Evolutionary conservation across 768 basidiomycete species (phyloP), one percentile per base, ranked within the genome.

Genomic region (Phaffia australis): DNA sequence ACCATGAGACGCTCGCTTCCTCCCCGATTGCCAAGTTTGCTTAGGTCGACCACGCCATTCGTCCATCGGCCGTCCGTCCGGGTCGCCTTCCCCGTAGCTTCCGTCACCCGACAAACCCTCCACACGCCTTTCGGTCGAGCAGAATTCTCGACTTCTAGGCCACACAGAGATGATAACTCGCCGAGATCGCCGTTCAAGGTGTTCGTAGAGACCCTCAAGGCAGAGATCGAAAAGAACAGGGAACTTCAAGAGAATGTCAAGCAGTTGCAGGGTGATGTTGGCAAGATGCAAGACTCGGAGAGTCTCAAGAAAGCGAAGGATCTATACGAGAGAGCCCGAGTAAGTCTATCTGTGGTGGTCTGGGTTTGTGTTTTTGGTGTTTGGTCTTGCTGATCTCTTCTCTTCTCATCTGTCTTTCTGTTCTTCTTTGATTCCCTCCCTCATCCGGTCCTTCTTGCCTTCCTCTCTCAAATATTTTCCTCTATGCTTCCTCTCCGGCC

Each of bases 191-290:
- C 95, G 0, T 97, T 95, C 74, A 87, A 89, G 76, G 91, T 91
- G 1, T 99, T 99, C 71, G 91, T 97, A 9, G 88, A 98, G 46
- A 91, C 93, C 23, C 80, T 99, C 55, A 84, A 83, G 71, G 92
- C 95, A 62, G 95, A 99, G 78, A 78, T 99, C 55, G 81, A 84
- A 75, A 98, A 97, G 81, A 94, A 89, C 74, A 79, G 91, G 70
- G 93, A 94, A 75, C 81, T 95, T 59, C 90, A 94, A 79, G 93
- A 98, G 46, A 94, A 94, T 77, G 87, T 97, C 57, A 93, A 92
- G 79, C 90, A 95, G 78, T 81, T 99, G 21, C 90, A 94, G 78
- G 95, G 95, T 69, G 92, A 98, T 76, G 94, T 95, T 48, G 89
- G 90, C 79, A 95, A 95, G 78, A 78, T 97, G 58, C 93, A 97